Percentiles rank a stretch among this genome's conserved stretches.
phyloP scores from a whole-genome alignment of 495 filamentous ascomycete species.

The Podospora comata region DNA sequence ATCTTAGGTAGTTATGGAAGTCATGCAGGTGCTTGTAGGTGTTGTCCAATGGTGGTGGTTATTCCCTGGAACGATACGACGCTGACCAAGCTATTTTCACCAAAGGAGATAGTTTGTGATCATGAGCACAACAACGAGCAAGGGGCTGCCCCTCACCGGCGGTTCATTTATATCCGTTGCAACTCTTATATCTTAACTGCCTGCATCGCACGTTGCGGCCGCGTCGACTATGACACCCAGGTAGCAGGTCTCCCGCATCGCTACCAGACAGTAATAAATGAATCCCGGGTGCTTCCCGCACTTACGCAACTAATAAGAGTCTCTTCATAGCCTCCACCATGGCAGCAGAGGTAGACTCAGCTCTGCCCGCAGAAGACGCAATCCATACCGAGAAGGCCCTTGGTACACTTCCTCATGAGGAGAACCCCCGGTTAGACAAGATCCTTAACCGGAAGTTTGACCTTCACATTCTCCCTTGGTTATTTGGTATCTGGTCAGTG shows the following conservation, averaged over 20 bases:
- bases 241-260: not conserved
- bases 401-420: slow-evolving; percentile 9
- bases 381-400: slow-evolving; percentile 14
- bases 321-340: not conserved
- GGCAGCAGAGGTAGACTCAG: not conserved
- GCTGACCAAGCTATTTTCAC: not conserved
- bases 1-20: slow-evolving; percentile 19
- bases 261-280: not conserved
- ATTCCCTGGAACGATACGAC: not conserved
- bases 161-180: slow-evolving; percentile 14
- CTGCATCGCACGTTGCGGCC: not conserved
- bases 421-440: slow-evolving; percentile 16
- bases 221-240: not conserved
- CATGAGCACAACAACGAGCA: not conserved
- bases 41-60: not conserved
- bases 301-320: not conserved
- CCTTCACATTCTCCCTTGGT: slow-evolving; percentile 46
- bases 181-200: not conserved
- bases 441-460: slow-evolving; percentile 32
- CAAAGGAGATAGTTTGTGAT: not conserved
- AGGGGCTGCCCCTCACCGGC: slow-evolving; percentile 15
- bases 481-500: slow-evolving; percentile 46
- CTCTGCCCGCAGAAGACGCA: not conserved
- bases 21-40: not conserved
- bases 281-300: not conserved